Evolutionary conservation across 495 filamentous ascomycete species (phyloP).

Genomic region (Neurospora cerealis): DNA sequence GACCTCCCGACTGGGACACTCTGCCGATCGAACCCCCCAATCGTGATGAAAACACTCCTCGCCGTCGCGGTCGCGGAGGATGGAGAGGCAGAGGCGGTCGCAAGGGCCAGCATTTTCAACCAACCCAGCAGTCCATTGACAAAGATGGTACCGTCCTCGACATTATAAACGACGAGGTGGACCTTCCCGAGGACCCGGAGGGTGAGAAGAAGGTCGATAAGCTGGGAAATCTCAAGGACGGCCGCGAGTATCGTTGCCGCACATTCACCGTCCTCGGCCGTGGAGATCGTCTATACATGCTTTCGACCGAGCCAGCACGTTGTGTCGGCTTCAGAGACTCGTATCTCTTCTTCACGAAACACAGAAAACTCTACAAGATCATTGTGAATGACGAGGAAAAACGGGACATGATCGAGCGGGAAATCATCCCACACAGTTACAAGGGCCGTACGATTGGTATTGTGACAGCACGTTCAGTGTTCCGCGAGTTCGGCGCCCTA

Average conservation of each 20-base stretch:
- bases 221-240: constrained; percentile 66
- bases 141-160: constrained; percentile 91
- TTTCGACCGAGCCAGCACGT: constrained; percentile 91
- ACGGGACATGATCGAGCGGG: constrained; percentile 83
- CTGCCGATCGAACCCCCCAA: constrained; percentile 47
- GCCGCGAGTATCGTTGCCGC: constrained; percentile 84
- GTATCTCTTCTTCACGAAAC: constrained; percentile 97
- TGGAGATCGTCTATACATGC: constrained; percentile 87
- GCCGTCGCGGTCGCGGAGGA: constrained; percentile 60
- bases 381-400: constrained; percentile 90
- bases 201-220: constrained; percentile 92
- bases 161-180: constrained; percentile 86
- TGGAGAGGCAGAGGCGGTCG: constrained; percentile 58
- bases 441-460: constrained; percentile 97
- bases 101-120: constrained; percentile 64
- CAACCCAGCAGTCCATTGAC: constrained; percentile 68
- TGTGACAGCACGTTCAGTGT: constrained; percentile 91
- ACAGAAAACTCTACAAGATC: constrained; percentile 89
- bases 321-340: constrained; percentile 96
- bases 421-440: constrained; percentile 94
- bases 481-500: constrained; percentile 87
- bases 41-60: constrained; percentile 45
- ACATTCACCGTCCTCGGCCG: constrained; percentile 82
- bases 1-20: constrained; percentile 62
- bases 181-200: constrained; percentile 73